These are phyloP conservation scores for Cyanophora paradoxa DNA, from an alignment of 78 protist genomes.

Conservation along the genomic window DNA sequence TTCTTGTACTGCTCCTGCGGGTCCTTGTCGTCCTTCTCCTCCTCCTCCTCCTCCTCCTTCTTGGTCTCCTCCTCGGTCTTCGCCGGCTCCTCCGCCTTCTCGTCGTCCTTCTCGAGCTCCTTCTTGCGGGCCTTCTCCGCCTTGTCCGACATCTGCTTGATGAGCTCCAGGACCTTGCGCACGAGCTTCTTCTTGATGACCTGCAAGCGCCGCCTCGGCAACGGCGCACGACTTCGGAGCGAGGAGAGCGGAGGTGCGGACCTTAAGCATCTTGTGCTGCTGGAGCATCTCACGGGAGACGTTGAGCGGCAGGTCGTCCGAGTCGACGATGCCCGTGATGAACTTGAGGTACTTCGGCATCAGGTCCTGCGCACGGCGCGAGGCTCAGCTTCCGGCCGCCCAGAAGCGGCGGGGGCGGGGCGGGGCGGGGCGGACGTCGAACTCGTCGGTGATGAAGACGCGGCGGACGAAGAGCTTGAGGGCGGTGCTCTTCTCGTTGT, in stretches of 20 bases:
- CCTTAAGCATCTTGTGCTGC: slow-evolving; percentile 39
- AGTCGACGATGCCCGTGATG: slow-evolving; percentile 93
- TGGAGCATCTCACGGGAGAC: slow-evolving; percentile 92
- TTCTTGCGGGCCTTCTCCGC: slow-evolving; percentile 33
- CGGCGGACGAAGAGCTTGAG: slow-evolving; percentile 94
- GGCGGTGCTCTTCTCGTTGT: slow-evolving; percentile 31
- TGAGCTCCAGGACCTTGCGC: slow-evolving; percentile 79
- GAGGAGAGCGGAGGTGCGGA: too few relatives aligned
- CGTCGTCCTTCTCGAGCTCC: slow-evolving; percentile 29
- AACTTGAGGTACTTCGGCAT: slow-evolving; percentile 93
- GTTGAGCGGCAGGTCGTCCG: slow-evolving; percentile 97
- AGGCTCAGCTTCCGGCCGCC: neutral
- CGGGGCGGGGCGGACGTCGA: too few relatives aligned
- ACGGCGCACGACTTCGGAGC: too few relatives aligned
- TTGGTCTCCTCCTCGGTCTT: slow-evolving; percentile 23
- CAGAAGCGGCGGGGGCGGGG: neutral
- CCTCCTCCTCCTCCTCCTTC: slow-evolving; percentile 37
- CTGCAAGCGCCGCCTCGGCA: slow-evolving; percentile 14
- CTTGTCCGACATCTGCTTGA: slow-evolving; percentile 46
- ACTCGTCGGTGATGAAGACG: slow-evolving; percentile 85
- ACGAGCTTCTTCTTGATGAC: slow-evolving; percentile 83
- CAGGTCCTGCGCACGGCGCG: too few relatives aligned
- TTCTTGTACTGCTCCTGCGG: slow-evolving; percentile 50
- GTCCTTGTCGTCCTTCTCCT: slow-evolving; percentile 27
- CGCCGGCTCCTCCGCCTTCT: slow-evolving; percentile 19